Base-by-base conservation (phyloP, 495 filamentous ascomycete species). In the Aspergillus nidulans region DNA sequence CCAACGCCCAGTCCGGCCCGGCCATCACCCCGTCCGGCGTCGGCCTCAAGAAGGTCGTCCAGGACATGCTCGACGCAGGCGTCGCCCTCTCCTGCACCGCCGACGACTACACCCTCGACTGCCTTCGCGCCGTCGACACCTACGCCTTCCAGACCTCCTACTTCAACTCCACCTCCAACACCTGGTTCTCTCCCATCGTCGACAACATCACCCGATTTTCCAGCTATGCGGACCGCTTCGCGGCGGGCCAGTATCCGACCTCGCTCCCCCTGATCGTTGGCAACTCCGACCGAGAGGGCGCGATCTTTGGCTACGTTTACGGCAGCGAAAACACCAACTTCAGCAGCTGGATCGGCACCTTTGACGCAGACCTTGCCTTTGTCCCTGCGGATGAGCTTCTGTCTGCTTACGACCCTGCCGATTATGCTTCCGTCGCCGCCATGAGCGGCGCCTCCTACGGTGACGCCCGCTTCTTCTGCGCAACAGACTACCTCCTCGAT, bases 361-460 rank as follows among this genome's bases (percentile, higher is more conserved):
- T 59, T 49, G 63, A 66, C 24, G 63, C 63, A 12, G 63, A 66
- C 18, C 8, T 66, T 25, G 58, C 63, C 26, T 61, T 54, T 19
- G 58, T 63, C 3, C 63, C 60, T 3, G 45, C 50, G 1, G 56
- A 55, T 10, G 46, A 63, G 50, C 60, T 66, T 3, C 42, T 63
- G 18, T 38, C 20, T 4, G 60, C 56, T 19, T 66, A 66, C 44
- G 43, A 66, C 30, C 45, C 32, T 8, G 13, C 56, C 30, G 63
- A 66, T 34, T 66, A 56, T 48, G 28, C 43, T 50, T 61, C 63
- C 15, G 49, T 66, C 53, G 59, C 63, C 9, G 39, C 26, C 28
- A 66, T 66, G 63, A 66, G 63, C 40, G 63, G 63, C 25, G 58
- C 63, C 24, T 63, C 58, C 1, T 66, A 66, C 54, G 63, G 63